Conservation (phyloP, 2,329 filamentous ascomycete genomes). For the Achaetomium macrosporum region DNA sequence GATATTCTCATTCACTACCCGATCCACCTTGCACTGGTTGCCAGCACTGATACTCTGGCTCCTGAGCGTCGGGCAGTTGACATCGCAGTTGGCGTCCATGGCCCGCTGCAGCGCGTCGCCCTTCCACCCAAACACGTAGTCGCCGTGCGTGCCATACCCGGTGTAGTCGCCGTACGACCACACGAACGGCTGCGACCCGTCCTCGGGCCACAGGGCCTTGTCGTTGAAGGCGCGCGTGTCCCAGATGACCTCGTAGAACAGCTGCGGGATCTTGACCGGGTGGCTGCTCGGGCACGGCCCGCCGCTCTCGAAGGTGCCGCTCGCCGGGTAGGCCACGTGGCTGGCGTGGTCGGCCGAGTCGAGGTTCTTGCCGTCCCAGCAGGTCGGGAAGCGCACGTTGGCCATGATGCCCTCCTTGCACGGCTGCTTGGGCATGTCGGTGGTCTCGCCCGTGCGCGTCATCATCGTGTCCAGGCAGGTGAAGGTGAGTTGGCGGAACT, state of each 20-base stretch:
- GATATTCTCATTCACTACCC: constrained; percentile 14
- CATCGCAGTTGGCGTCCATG: constrained; percentile 26
- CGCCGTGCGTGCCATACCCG: not conserved
- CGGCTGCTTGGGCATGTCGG: constrained; percentile 34
- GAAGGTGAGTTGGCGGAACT: constrained; percentile 34
- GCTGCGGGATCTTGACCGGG: constrained; percentile 27
- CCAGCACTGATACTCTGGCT: constrained; percentile 30
- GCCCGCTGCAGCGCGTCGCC: constrained; percentile 27
- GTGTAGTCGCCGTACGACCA: constrained; percentile 20
- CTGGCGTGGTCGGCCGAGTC: constrained; percentile 40
- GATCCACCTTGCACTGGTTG: constrained; percentile 15
- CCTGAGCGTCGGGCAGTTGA: constrained; percentile 26
- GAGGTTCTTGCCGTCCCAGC: constrained; percentile 49
- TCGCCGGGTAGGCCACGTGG: constrained; percentile 41
- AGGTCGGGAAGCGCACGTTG: constrained; percentile 38
- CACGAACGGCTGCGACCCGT: constrained; percentile 20
- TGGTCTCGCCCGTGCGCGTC: constrained; percentile 36
- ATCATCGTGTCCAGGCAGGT: constrained; percentile 36
- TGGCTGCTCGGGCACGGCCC: constrained; percentile 26
- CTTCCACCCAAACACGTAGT: constrained; percentile 25
- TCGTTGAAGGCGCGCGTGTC: constrained; percentile 34
- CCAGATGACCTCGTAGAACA: constrained; percentile 40
- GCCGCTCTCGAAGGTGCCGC: constrained; percentile 26
- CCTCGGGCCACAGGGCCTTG: constrained; percentile 29
- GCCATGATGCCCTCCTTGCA: constrained; percentile 40